A percentile compares a stretch with the other conserved stretches of the same genome.
Conservation (phyloP, 805 yeast genomes). For the Candida hispaniensis region DNA sequence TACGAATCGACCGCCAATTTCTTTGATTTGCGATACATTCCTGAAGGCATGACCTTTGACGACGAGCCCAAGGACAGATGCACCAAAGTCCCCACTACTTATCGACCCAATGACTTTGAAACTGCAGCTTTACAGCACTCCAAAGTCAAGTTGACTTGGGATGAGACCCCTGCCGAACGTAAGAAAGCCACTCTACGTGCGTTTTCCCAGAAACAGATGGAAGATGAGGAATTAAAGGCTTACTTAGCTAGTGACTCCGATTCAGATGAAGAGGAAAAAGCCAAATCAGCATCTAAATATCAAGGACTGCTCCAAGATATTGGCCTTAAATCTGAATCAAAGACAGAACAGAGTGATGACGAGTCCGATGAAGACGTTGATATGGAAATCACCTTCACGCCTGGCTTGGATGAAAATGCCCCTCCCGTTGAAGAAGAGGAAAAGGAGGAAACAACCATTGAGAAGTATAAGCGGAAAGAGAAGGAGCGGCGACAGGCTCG, state of each 20-base stretch:
- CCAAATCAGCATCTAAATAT: conserved; percentile 44
- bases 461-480: conserved; percentile 73
- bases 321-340: too few relatives aligned
- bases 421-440: conserved; percentile 32
- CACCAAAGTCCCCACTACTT: conserved; percentile 57
- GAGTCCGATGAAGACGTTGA: conserved; percentile 43
- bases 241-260: conserved; percentile 76
- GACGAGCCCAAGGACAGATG: conserved; percentile 68
- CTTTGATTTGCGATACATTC: conserved; percentile 85
- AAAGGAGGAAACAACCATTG: conserved; percentile 58
- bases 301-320: conserved; percentile 35
- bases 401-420: conserved; percentile 51
- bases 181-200: conserved; percentile 63
- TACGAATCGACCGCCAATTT: conserved; percentile 91
- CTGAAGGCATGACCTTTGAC: conserved; percentile 84
- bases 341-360: conserved; percentile 8
- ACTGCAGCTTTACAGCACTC: conserved; percentile 96
- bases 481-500: conserved; percentile 85
- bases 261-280: conserved; percentile 33
- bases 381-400: conserved; percentile 93
- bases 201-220: conserved; percentile 67
- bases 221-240: conserved; percentile 32
- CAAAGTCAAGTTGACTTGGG: conserved; percentile 95
- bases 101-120: conserved; percentile 71
- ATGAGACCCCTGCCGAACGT: conserved; percentile 92